A percentile compares a stretch with the other conserved stretches of the same genome.
phyloP scores from a whole-genome alignment of 441 rosid species.

The Gossypium davidsonii region DNA sequence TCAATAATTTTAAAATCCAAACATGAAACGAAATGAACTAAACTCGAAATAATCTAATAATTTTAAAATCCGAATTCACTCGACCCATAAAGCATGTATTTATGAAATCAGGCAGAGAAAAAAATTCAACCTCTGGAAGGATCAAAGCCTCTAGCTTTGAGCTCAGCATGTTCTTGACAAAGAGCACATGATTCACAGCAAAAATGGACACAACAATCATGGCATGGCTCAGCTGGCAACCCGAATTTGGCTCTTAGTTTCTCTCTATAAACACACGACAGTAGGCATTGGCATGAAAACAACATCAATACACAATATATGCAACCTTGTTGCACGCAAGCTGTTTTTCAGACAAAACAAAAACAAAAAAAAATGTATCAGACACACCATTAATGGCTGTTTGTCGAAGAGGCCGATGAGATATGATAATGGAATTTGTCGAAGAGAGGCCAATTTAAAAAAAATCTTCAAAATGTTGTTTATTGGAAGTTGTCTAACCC shows the following conservation, averaged over 20 bases:
- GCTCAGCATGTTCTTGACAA: slow-evolving; percentile 59
- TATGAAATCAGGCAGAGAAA: not conserved
- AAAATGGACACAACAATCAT: slow-evolving; percentile 42
- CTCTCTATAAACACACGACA: slow-evolving; percentile 47
- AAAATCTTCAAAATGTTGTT: too few relatives aligned
- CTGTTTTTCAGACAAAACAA: slow-evolving; percentile 9
- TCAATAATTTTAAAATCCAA: too few relatives aligned
- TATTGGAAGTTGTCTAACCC: too few relatives aligned
- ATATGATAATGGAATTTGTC: not conserved
- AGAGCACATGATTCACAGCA: slow-evolving; percentile 53
- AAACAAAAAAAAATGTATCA: not conserved
- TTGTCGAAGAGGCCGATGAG: not conserved
- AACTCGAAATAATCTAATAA: too few relatives aligned
- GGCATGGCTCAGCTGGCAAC: slow-evolving; percentile 37
- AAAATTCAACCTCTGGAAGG: slow-evolving; percentile 29
- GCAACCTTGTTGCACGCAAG: slow-evolving; percentile 36
- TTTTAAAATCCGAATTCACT: too few relatives aligned
- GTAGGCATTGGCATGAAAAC: slow-evolving; percentile 41
- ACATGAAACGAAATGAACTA: too few relatives aligned
- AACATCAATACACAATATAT: slow-evolving; percentile 32
- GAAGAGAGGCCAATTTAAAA: too few relatives aligned
- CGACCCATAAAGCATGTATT: not conserved
- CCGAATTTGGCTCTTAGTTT: slow-evolving; percentile 40
- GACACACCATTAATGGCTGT: not conserved
- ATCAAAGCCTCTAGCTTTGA: slow-evolving; percentile 35